Evolutionary conservation across 2,329 filamentous ascomycete genomes (phyloP).

Genomic region (Nectriaceae sp.): DNA sequence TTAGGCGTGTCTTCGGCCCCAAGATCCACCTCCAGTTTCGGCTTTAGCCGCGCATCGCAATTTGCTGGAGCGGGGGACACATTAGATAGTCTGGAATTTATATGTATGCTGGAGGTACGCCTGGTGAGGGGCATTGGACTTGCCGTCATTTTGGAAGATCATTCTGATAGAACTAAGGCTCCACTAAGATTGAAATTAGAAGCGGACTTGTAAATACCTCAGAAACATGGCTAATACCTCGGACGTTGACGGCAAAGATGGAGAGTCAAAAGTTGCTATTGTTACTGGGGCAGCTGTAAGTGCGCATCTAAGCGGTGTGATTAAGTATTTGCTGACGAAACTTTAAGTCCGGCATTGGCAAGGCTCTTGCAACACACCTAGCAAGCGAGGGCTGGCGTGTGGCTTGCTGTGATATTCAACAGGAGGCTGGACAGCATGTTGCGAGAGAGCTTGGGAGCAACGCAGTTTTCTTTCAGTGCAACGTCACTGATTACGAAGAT

Average conservation of each 20-base stretch:
- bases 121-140: no score
- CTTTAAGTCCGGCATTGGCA: background rate
- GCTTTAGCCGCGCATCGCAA: no score
- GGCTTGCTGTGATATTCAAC: background rate
- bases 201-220: no score
- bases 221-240: background rate
- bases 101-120: no score
- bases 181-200: no score
- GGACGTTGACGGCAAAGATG: background rate
- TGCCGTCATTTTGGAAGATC: no score
- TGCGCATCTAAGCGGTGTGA: background rate
- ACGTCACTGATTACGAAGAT: background rate
- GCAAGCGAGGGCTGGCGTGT: background rate
- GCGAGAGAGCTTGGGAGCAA: background rate
- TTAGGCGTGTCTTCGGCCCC: no score
- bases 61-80: no score
- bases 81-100: no score
- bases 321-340: background rate
- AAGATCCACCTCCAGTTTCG: no score
- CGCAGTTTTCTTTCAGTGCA: background rate
- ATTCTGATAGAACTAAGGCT: no score
- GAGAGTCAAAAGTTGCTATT: background rate
- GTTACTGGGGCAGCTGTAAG: conserved; percentile 1
- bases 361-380: background rate
- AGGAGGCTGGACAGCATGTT: background rate